phyloP scores from a whole-genome alignment of 768 basidiomycete species.

The Tricholoma terreum region DNA sequence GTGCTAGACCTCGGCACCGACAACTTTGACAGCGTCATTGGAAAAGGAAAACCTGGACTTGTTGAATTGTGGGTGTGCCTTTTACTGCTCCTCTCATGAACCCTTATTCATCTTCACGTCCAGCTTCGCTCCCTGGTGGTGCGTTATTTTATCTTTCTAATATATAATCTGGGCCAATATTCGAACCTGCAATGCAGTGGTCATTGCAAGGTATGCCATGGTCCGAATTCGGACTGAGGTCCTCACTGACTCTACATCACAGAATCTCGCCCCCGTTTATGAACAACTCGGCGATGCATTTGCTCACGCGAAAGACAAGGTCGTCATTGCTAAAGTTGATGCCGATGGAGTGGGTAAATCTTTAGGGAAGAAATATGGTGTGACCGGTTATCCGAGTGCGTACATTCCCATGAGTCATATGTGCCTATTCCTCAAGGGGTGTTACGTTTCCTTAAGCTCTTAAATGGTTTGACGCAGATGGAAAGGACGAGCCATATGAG shows the following conservation, averaged over 20 bases:
- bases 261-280: slow-evolving; percentile 87
- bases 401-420: slow-evolving; percentile 13
- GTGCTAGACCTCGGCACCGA: slow-evolving; percentile 74
- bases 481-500: slow-evolving; percentile 65
- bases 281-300: slow-evolving; percentile 92
- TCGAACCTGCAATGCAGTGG: slow-evolving; percentile 44
- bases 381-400: slow-evolving; percentile 86
- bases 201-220: slow-evolving; percentile 74
- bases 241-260: slow-evolving; percentile 7
- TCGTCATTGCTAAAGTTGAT: slow-evolving; percentile 88
- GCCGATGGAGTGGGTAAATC: slow-evolving; percentile 84
- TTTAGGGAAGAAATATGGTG: slow-evolving; percentile 73
- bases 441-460: slow-evolving; percentile 49
- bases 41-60: slow-evolving; percentile 76
- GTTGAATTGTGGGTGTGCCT: slow-evolving; percentile 79
- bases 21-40: slow-evolving; percentile 75
- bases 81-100: slow-evolving; percentile 1
- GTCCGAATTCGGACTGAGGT: neutral
- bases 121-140: slow-evolving; percentile 92
- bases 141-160: slow-evolving; percentile 21
- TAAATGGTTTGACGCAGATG: slow-evolving; percentile 84
- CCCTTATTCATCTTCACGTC: slow-evolving; percentile 1
- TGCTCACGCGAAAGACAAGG: slow-evolving; percentile 71
- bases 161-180: neutral
- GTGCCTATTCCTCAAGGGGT: slow-evolving; percentile 2